These are phyloP conservation scores for Nemania abortiva DNA, from an alignment of 2,329 filamentous ascomycete genomes.

Conservation along the genomic window DNA sequence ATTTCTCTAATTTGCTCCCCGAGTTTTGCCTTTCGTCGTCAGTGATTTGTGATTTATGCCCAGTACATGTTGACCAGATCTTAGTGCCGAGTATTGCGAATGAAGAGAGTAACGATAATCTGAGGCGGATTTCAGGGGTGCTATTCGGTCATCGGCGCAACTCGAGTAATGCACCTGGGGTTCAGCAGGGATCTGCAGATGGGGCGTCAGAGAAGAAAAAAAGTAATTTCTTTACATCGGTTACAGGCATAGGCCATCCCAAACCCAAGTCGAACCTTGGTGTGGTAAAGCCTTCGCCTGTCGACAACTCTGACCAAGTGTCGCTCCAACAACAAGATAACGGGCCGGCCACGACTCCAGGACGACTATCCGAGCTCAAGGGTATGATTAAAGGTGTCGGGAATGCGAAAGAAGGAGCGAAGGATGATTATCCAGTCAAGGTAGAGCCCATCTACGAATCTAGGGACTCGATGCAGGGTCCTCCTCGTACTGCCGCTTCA, in stretches of 20 bases:
- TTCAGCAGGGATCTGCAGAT: constrained; percentile 41
- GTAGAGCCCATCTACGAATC: constrained; percentile 36
- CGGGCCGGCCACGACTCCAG: constrained; percentile 43
- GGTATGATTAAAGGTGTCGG: constrained; percentile 51
- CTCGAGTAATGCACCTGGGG: constrained; percentile 39
- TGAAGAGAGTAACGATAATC: constrained; percentile 55
- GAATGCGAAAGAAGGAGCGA: constrained; percentile 46
- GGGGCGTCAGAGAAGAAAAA: constrained; percentile 56
- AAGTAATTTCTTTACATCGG: constrained; percentile 55
- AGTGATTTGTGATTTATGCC: not conserved
- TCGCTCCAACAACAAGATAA: constrained; percentile 35
- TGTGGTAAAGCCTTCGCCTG: constrained; percentile 27
- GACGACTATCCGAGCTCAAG: constrained; percentile 49
- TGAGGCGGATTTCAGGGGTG: constrained; percentile 53
- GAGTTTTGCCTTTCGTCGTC: too few species aligned
- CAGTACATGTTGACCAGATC: constrained; percentile 55
- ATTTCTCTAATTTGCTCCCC: constrained; percentile 53
- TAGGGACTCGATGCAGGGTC: constrained; percentile 41
- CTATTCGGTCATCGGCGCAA: constrained; percentile 55
- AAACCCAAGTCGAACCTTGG: constrained; percentile 44
- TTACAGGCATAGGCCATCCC: constrained; percentile 40
- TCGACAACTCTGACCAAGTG: constrained; percentile 40
- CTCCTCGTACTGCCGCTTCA: constrained; percentile 33
- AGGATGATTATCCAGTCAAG: constrained; percentile 48
- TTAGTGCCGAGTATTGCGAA: constrained; percentile 58